Evolutionary conservation across 495 filamentous ascomycete genomes (phyloP).

Genomic region (Bacidia rubella): DNA sequence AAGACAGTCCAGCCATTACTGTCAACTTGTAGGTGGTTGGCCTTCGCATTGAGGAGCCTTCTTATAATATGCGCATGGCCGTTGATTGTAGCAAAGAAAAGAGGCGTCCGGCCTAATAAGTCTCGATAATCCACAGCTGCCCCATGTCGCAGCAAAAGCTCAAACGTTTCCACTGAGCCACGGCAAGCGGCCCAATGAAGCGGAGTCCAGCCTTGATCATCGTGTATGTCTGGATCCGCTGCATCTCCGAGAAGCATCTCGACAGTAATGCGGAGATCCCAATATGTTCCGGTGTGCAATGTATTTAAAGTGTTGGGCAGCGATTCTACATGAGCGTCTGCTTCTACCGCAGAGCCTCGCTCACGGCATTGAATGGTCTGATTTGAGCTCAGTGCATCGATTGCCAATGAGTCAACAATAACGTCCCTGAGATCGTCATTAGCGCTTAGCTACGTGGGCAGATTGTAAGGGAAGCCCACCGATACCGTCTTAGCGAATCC

Average conservation of each 20-base stretch:
- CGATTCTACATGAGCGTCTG: background rate
- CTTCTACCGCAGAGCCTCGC: background rate
- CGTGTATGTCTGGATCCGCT: background rate
- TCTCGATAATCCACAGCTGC: background rate
- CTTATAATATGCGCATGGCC: background rate
- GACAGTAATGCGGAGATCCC: background rate
- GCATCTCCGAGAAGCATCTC: background rate
- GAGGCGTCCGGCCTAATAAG: background rate
- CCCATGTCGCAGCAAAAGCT: background rate
- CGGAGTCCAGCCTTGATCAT: background rate
- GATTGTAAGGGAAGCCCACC: background rate
- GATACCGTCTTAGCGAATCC: background rate
- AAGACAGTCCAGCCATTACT: background rate
- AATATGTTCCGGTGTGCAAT: background rate
- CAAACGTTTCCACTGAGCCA: background rate
- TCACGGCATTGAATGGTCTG: background rate
- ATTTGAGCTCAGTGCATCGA: background rate
- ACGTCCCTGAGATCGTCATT: background rate
- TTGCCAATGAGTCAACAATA: background rate
- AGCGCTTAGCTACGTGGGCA: background rate
- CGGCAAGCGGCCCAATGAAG: background rate
- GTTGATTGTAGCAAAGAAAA: background rate
- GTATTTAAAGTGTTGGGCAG: background rate
- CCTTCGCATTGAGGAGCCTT: background rate
- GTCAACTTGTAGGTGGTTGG: background rate